Conservation (phyloP, 192 early-diverging fungal genomes). For the Spinellus fusiger region DNA sequence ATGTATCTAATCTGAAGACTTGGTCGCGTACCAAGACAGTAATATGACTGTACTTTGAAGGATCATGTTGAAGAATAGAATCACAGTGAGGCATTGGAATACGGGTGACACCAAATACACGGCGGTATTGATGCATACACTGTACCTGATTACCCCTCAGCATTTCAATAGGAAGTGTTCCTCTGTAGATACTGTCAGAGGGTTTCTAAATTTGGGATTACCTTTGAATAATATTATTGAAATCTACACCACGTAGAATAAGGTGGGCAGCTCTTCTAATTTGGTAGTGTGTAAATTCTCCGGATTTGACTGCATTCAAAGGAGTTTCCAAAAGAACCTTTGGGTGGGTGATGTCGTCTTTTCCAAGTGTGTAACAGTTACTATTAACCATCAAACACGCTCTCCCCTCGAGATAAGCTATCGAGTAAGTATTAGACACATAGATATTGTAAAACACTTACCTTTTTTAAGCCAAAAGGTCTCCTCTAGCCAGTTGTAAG, state of each 20-base stretch:
- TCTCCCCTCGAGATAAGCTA: conserved; percentile 77
- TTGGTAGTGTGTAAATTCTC: conserved; percentile 72
- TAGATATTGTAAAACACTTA: background rate
- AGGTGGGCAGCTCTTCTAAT: conserved; percentile 73
- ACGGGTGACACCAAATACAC: too few species aligned
- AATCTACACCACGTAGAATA: conserved; percentile 59
- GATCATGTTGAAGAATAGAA: too few species aligned
- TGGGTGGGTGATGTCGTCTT: too few species aligned
- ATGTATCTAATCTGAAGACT: too few species aligned
- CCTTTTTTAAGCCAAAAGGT: conserved; percentile 56
- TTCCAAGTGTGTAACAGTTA: conserved; percentile 77
- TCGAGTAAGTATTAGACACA: background rate
- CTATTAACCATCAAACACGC: conserved; percentile 79
- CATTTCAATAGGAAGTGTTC: too few species aligned
- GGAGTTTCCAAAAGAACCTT: too few species aligned
- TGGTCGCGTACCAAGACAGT: too few species aligned
- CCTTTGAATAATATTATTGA: conserved; percentile 67
- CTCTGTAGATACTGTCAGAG: background rate
- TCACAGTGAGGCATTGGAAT: too few species aligned
- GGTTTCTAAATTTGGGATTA: conserved; percentile 25
- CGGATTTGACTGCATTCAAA: conserved; percentile 19
- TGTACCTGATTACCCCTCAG: too few species aligned
- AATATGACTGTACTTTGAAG: too few species aligned
- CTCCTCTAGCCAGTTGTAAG: too few species aligned
- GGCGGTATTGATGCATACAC: too few species aligned